phyloP scores from a whole-genome alignment of 163 green algal genomes.

The Coccomyxa subellipsoidea region DNA sequence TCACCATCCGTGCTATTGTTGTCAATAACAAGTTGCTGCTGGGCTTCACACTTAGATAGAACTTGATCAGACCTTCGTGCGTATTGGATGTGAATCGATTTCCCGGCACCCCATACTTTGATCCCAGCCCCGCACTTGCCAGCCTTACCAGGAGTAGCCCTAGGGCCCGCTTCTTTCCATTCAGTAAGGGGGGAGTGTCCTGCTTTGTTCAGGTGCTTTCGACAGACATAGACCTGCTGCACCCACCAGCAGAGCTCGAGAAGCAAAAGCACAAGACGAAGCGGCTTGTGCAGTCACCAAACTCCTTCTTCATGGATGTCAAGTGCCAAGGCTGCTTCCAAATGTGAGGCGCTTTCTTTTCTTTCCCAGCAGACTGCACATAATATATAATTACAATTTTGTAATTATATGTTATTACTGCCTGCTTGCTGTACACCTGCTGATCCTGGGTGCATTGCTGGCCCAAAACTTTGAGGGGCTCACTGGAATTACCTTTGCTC shows the following conservation, averaged over 20 bases:
- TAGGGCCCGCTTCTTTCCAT: no score
- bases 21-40: no score
- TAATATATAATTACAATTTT: not conserved
- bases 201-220: constrained; percentile 81
- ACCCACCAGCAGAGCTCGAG: constrained; percentile 92
- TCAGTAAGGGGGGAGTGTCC: no score
- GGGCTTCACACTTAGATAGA: no score
- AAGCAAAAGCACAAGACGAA: constrained; percentile 98
- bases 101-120: no score
- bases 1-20: no score
- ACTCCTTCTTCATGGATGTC: constrained; percentile 99
- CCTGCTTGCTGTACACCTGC: not conserved
- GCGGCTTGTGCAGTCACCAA: constrained; percentile 89
- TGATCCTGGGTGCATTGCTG: not conserved
- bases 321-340: constrained; percentile 99
- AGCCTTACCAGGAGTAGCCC: no score
- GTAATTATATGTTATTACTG: not conserved
- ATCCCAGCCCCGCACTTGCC: no score
- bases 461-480: not conserved
- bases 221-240: constrained; percentile 95
- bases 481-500: no score
- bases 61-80: no score
- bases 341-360: constrained; percentile 89
- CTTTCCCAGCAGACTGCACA: not conserved
- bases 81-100: no score